Evolutionary conservation across 768 basidiomycete genomes (phyloP).

Genomic region (Amyloporia xantha): DNA sequence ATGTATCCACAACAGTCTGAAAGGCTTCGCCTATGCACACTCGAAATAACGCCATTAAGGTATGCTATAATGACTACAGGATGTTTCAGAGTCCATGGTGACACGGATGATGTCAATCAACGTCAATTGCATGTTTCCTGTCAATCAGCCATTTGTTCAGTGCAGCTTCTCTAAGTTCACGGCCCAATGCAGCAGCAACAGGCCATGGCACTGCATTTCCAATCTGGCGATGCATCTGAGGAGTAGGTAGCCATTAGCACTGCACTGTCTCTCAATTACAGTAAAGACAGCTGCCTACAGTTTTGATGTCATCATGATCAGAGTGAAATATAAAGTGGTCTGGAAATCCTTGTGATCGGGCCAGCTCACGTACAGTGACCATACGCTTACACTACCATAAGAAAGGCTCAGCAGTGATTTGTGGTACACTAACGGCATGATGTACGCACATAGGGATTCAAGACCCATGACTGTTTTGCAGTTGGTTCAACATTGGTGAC

Average conservation of each 20-base stretch:
- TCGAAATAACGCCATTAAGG: no score
- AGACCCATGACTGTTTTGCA: slow-evolving; percentile 66
- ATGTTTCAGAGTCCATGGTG: no score
- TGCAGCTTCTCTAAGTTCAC: slow-evolving; percentile 46
- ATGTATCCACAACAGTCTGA: background rate
- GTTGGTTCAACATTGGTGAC: slow-evolving; percentile 76
- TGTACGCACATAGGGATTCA: slow-evolving; percentile 54
- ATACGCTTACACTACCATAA: slow-evolving; percentile 59
- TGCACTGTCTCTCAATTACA: background rate
- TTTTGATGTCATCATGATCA: slow-evolving; percentile 45
- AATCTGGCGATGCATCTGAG: slow-evolving; percentile 73
- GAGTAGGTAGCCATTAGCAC: background rate
- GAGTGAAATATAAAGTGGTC: slow-evolving; percentile 64
- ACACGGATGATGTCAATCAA: no score
- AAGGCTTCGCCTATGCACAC: no score
- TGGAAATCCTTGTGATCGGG: slow-evolving; percentile 77
- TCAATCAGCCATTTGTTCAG: slow-evolving; percentile 45
- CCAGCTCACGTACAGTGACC: slow-evolving; percentile 69
- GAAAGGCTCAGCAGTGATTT: no score
- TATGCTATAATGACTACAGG: no score
- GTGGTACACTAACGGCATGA: no score
- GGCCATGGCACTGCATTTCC: slow-evolving; percentile 76
- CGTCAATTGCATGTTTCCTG: slow-evolving; percentile 29
- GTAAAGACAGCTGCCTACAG: slow-evolving; percentile 35
- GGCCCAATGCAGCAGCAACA: slow-evolving; percentile 56